Evolutionary conservation across 768 basidiomycete species (phyloP), one percentile per base, ranked within the genome.

Genomic region (Leccinum uliginosum): DNA sequence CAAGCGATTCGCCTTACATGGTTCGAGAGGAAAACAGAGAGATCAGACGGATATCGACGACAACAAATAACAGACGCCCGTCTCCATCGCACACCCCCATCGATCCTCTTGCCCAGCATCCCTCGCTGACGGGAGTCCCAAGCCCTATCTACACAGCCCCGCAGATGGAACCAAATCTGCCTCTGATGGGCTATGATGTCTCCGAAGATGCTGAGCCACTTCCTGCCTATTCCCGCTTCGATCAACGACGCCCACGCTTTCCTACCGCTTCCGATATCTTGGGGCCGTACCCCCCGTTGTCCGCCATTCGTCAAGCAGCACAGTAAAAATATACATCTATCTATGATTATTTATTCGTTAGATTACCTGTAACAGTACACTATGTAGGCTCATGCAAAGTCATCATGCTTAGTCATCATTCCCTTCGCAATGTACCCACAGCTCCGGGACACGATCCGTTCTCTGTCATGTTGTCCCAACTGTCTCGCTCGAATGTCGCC

Each of bases 171-270:
- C 50, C 40, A 2, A 54, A 9, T 21, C 30, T 21, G 35, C 48
- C 50, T 4, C 8, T 51, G 7, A 5, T 9, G 17, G 21, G 23
- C 23, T 29, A 19, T 9, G 51, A 51, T 23, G 19, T 38, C 6
- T 46, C 12, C 29, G 60, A 62, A 46, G 62, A 59, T 12, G 23
- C 15, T 23, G 64, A 59, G 27, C 40, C 52, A 10, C 59, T 55
- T 3, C 72, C 72, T 35, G 35, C 58, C 24, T 73, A 74, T 57
- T 66, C 68, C 0, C 69, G 61, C 30, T 65, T 70, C 24, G 72
- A 72, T 40, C 52, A 63, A 7, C 59, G 55, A 26, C 64, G 54
- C 10, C 59, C 60, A 7, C 58, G 53, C 24, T 62, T 64, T 34
- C 62, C 62, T n/a, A 6, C 19, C 9, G 68, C 62, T 26, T 53